phyloP scores from a whole-genome alignment of 2,329 filamentous ascomycete species.

The Sporothrix inflata region DNA sequence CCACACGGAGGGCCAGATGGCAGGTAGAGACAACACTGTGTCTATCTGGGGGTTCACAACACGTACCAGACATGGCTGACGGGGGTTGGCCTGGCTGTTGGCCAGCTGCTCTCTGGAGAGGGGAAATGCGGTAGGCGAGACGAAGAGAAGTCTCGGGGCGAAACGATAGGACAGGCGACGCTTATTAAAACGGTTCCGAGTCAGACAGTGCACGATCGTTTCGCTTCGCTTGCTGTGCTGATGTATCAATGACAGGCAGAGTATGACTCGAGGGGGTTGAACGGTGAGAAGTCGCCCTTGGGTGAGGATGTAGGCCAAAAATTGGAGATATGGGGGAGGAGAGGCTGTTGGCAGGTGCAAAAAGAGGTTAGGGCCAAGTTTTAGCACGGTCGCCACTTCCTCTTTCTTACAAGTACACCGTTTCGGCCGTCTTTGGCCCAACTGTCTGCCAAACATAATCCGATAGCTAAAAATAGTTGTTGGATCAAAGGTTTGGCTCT shows the following conservation, averaged over 20 bases:
- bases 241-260: not conserved
- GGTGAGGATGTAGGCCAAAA: not conserved
- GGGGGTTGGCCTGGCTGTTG: not conserved
- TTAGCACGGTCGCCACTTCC: not conserved
- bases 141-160: not conserved
- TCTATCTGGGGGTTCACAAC: not conserved
- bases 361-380: not conserved
- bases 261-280: not conserved
- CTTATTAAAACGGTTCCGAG: not conserved
- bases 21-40: not conserved
- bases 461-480: not conserved
- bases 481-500: too few relatives aligned
- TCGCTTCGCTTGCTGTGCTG: not conserved
- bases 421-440: slow-evolving; percentile 18
- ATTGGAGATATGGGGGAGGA: slow-evolving; percentile 13
- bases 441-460: not conserved
- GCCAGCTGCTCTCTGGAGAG: not conserved
- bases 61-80: not conserved
- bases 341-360: not conserved
- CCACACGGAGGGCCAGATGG: not conserved
- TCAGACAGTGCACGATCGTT: not conserved
- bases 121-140: not conserved
- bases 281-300: not conserved
- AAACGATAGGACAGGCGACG: too few relatives aligned
- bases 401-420: not conserved